Evolutionary conservation across 179 eudicot genomes (phyloP).

Genomic region (Beta corolliflora): DNA sequence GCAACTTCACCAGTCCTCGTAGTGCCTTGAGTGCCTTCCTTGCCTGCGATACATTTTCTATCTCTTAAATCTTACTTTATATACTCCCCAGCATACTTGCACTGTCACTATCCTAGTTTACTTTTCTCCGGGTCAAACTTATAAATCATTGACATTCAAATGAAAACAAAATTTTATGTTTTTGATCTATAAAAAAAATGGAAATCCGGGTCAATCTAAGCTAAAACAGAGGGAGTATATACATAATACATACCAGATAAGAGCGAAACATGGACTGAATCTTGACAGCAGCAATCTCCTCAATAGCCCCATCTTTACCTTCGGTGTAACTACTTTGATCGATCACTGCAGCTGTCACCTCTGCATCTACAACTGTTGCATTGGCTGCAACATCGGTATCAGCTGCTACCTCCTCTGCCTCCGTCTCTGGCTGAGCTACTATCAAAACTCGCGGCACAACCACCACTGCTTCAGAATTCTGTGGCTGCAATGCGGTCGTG

Average conservation of each 20-base stretch:
- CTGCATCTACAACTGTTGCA: slow-evolving; percentile 12
- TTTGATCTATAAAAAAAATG: neutral
- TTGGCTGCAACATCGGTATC: too few species aligned
- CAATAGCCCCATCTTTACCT: slow-evolving; percentile 28
- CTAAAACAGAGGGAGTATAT: neutral
- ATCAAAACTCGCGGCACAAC: slow-evolving; percentile 18
- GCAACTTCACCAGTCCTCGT: slow-evolving; percentile 92
- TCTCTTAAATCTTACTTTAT: neutral
- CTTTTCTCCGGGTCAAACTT: neutral
- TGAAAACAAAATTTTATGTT: too few species aligned
- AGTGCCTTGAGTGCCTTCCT: slow-evolving; percentile 87
- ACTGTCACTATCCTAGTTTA: neutral
- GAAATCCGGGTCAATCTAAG: too few species aligned
- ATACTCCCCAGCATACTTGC: neutral
- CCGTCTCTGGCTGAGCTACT: neutral
- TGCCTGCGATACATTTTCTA: slow-evolving; percentile 49
- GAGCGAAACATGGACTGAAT: slow-evolving; percentile 78
- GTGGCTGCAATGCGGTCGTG: slow-evolving; percentile 24
- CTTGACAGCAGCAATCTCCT: slow-evolving; percentile 66
- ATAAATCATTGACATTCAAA: neutral
- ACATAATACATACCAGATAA: slow-evolving; percentile 59
- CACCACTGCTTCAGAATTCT: neutral
- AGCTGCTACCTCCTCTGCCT: neutral
- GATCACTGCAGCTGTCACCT: slow-evolving; percentile 57
- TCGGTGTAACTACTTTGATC: slow-evolving; percentile 16